Conservation (phyloP, 805 yeast genomes). For the Candida palmyrensis region DNA sequence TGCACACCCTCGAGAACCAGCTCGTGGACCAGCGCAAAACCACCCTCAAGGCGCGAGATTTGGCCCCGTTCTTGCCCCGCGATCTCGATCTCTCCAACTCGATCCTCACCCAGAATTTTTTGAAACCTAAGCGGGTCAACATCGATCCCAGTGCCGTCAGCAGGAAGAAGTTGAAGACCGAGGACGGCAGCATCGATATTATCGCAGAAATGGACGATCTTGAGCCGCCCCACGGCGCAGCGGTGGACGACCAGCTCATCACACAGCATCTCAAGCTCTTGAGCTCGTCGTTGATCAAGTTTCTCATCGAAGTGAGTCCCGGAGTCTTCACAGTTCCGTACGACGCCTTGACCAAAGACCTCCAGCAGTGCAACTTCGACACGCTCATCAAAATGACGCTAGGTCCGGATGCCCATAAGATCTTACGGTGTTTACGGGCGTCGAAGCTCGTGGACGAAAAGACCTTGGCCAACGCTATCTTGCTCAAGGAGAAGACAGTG, state of each 20-base stretch:
- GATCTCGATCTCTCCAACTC: slow-evolving; percentile 42
- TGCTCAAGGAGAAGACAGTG: slow-evolving; percentile 73
- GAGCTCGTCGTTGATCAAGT: slow-evolving; percentile 46
- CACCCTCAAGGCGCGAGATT: slow-evolving; percentile 30
- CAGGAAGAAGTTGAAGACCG: slow-evolving; percentile 20
- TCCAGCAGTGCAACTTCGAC: slow-evolving; percentile 50
- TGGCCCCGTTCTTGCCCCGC: slow-evolving; percentile 31
- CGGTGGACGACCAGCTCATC: slow-evolving; percentile 23
- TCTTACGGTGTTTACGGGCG: slow-evolving; percentile 71
- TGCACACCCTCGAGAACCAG: slow-evolving; percentile 25
- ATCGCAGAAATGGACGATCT: slow-evolving; percentile 6
- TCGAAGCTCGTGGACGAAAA: slow-evolving; percentile 80
- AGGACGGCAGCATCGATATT: slow-evolving; percentile 11
- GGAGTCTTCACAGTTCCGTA: slow-evolving; percentile 62
- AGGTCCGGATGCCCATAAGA: slow-evolving; percentile 64
- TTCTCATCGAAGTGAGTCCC: slow-evolving; percentile 53
- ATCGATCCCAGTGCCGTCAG: slow-evolving; percentile 12
- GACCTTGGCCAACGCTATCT: slow-evolving; percentile 64
- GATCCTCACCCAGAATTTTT: slow-evolving; percentile 36
- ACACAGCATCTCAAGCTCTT: slow-evolving; percentile 69
- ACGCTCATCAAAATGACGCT: slow-evolving; percentile 54
- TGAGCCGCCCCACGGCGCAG: too few species aligned
- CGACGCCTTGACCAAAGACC: slow-evolving; percentile 39
- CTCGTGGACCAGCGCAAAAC: slow-evolving; percentile 31
- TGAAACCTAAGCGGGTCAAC: slow-evolving; percentile 28